Percentiles rank a stretch among this genome's conserved stretches.
These are phyloP conservation scores for Chlorokybus atmophyticus DNA, from an alignment of 139 green algal genomes.

Conservation along the genomic window DNA sequence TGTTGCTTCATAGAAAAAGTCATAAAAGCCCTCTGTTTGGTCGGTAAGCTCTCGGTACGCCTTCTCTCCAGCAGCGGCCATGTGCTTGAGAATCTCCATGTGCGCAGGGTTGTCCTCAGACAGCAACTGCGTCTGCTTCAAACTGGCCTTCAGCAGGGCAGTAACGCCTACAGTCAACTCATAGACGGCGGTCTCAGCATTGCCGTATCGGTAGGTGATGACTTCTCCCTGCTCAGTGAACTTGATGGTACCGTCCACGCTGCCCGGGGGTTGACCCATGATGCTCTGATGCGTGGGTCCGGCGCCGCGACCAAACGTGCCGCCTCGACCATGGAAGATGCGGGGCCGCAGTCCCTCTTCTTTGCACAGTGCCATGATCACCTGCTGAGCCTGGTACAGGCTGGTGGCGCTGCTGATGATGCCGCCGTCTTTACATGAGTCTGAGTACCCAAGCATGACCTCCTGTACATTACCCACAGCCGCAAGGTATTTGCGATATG, in stretches of 20 bases:
- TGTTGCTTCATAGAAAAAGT: constrained; percentile 17
- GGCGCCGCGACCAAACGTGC: constrained; percentile 77
- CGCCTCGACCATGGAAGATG: constrained; percentile 88
- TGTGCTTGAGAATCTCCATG: constrained; percentile 10
- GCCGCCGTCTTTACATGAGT: constrained; percentile 87
- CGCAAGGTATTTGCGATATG: constrained; percentile 7
- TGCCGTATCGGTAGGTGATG: constrained; percentile 33
- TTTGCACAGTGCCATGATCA: constrained; percentile 43
- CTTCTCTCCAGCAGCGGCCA: constrained; percentile 2
- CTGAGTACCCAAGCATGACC: constrained; percentile 87
- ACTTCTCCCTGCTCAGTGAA: constrained; percentile 40
- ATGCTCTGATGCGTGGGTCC: constrained; percentile 78
- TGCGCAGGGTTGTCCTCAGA: neutral
- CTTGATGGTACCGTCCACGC: constrained; percentile 17
- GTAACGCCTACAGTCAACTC: constrained; percentile 16
- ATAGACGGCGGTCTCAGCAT: constrained; percentile 15
- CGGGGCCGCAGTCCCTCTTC: constrained; percentile 53
- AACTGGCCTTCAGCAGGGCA: neutral
- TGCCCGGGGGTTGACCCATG: constrained; percentile 69
- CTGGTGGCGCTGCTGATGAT: constrained; percentile 68
- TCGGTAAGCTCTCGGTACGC: constrained; percentile 25
- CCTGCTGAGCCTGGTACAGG: constrained; percentile 46
- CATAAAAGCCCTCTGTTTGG: constrained; percentile 25
- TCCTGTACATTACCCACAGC: constrained; percentile 34
- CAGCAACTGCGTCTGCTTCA: neutral